Percentiles rank a stretch among this genome's conserved stretches.
phyloP scores from a whole-genome alignment of 1,139 yeast species.

The Yamadazyma sp. region DNA sequence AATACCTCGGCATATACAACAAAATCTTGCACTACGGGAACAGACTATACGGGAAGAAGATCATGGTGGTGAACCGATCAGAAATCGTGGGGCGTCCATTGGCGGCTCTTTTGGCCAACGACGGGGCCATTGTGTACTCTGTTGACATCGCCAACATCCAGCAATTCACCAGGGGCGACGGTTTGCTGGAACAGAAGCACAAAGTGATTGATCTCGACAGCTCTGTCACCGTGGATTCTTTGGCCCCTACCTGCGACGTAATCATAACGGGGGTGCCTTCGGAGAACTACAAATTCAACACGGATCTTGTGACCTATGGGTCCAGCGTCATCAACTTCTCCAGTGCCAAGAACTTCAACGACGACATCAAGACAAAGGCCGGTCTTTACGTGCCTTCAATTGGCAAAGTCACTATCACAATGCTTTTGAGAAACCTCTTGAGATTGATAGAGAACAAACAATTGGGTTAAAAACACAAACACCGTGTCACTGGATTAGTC shows the following conservation, averaged over 20 bases:
- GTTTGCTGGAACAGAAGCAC: conserved; percentile 78
- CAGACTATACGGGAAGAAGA: conserved; percentile 86
- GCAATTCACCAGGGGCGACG: conserved; percentile 91
- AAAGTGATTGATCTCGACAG: conserved; percentile 70
- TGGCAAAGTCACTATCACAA: conserved; percentile 93
- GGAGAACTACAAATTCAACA: conserved; percentile 79
- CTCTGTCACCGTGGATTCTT: conserved; percentile 52
- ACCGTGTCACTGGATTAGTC: too few relatives aligned
- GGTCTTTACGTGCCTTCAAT: conserved; percentile 91
- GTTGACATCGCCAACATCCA: conserved; percentile 87
- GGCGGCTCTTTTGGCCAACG: conserved; percentile 94
- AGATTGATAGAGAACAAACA: conserved; percentile 65
- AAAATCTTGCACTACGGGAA: conserved; percentile 81
- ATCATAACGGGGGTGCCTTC: conserved; percentile 95
- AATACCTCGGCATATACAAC: conserved; percentile 86
- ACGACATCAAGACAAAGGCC: conserved; percentile 77
- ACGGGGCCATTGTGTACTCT: conserved; percentile 94
- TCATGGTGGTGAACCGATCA: conserved; percentile 86
- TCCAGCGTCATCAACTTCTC: conserved; percentile 90
- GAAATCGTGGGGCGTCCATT: conserved; percentile 97
- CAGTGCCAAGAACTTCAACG: conserved; percentile 82
- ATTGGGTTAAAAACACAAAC: conserved; percentile 1
- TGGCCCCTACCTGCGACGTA: conserved; percentile 80
- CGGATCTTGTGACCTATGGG: conserved; percentile 77
- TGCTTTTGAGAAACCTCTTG: conserved; percentile 84